Base-by-base conservation (phyloP, 2,329 filamentous ascomycete species). In the Monosporascus sp. region DNA sequence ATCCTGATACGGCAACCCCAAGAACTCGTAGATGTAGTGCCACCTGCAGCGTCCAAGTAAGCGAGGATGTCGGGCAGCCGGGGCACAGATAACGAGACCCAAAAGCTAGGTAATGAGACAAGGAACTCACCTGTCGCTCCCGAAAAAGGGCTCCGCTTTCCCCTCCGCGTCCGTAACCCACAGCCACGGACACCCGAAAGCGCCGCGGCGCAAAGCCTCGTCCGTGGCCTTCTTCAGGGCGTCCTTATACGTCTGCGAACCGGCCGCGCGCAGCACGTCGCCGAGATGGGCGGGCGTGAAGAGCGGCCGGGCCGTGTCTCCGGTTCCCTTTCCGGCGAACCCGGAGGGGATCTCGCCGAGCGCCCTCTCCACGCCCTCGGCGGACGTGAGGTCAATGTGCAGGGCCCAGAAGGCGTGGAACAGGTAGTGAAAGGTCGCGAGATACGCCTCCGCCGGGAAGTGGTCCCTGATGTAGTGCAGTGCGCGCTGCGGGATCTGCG, bases 131-230 rank as follows among this genome's bases (percentile, higher is more conserved):
- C 83, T 74, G 70, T 92, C 88, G 70, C 87, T 91, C 3, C 88
- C 88, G 69, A 92, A 92, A 66, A 91, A 90, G 0, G 85, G 81
- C 71, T 88, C 84, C 48, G 76, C 76, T 52, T 76, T 68, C 0
- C 85, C 86, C 56, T 78, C 68, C 2, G 64, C 67, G 60, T 87
- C 82, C 18, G 74, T 77, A 3, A 85, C 88, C 79, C 84, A 85
- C 55, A 89, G 75, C 88, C 89, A 93, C 1, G 89, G 89, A 49
- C 84, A 82, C 0, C 89, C 89, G 68, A 89, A 93, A 0, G 88
- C 89, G 0, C 88, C 89, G 49, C 72, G 74, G 38, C 81, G 78
- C 17, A 89, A 67, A 0, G 81, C 86, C 58, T 77, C 76, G 55
- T 81, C 75, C 18, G 88, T 91, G 44, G 78, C 78, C 5, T 70